A percentile compares a stretch with the other conserved stretches of the same genome.
Conservation (phyloP, 768 basidiomycete species). For the Amanita rubescens region DNA sequence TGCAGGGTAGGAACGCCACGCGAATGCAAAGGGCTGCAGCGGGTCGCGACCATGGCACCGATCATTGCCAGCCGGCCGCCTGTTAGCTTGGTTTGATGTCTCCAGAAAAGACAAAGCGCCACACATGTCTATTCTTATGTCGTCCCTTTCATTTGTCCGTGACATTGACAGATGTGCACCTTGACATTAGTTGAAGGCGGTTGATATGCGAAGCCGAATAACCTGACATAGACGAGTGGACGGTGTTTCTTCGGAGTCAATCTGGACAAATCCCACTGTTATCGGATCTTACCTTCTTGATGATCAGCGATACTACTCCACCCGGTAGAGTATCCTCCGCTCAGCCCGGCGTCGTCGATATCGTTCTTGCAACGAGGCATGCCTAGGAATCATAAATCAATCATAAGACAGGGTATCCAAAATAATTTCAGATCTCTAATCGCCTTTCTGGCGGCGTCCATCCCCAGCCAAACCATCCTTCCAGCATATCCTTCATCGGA, state of each 20-base stretch:
- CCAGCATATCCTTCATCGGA: neutral
- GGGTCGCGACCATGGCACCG: neutral
- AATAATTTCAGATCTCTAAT: neutral
- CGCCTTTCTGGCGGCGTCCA: conserved; percentile 1
- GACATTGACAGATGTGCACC: no score
- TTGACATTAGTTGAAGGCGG: no score
- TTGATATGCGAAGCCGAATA: no score
- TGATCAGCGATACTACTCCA: neutral
- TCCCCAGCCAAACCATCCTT: neutral
- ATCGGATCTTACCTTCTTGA: neutral
- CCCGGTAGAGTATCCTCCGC: neutral
- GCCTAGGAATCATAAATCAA: no score
- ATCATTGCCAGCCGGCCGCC: neutral
- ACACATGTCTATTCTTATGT: neutral
- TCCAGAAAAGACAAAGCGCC: neutral
- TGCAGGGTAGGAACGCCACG: neutral
- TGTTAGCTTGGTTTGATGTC: neutral
- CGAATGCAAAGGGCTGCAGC: neutral
- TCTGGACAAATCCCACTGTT: neutral
- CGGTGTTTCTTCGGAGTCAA: neutral
- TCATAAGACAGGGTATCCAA: no score
- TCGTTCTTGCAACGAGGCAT: no score
- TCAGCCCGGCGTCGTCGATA: neutral
- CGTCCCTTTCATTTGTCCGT: neutral
- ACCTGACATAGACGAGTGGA: no score